Evolutionary conservation across 2,329 filamentous ascomycete species (phyloP).

Genomic region (Penicillium brasilianum): DNA sequence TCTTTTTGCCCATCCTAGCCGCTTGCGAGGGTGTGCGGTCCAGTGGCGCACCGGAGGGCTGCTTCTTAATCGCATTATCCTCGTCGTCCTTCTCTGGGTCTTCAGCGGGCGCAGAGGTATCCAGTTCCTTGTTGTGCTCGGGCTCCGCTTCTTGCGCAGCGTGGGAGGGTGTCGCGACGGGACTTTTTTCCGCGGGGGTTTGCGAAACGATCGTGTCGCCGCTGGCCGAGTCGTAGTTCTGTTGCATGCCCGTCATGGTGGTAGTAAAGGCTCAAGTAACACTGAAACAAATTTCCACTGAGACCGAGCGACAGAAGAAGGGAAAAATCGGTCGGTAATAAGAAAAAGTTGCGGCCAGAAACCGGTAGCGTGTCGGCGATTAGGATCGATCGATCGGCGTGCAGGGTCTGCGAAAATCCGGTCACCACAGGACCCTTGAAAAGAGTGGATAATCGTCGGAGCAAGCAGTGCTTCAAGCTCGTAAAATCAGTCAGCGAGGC

Average conservation of each 20-base stretch:
- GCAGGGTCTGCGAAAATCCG: not conserved
- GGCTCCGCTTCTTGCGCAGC: not conserved
- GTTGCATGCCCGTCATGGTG: slow-evolving; percentile 15
- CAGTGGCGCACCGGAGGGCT: slow-evolving; percentile 29
- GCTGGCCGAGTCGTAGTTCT: slow-evolving; percentile 20
- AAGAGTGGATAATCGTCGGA: not conserved
- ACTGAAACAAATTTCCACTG: not conserved
- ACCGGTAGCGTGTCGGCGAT: slow-evolving; percentile 16
- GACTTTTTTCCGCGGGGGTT: slow-evolving; percentile 17
- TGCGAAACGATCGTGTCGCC: slow-evolving; percentile 21
- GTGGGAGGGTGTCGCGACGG: slow-evolving; percentile 9
- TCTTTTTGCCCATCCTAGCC: slow-evolving; percentile 46
- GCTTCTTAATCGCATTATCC: slow-evolving; percentile 25
- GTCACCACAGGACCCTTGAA: not conserved
- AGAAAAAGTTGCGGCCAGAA: slow-evolving; percentile 2
- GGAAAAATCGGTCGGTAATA: slow-evolving; percentile 9
- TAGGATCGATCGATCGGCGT: slow-evolving; percentile 19
- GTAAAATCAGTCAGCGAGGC: not conserved
- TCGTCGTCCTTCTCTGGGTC: slow-evolving; percentile 20
- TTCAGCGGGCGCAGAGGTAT: slow-evolving; percentile 5
- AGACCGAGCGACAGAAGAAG: not conserved
- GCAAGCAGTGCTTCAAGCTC: too few species aligned
- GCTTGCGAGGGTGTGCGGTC: slow-evolving; percentile 45
- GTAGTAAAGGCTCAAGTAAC: not conserved
- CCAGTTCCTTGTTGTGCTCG: slow-evolving; percentile 14